Evolutionary conservation across 306 rosid species (phyloP).

Genomic region (Quercus mongolica): DNA sequence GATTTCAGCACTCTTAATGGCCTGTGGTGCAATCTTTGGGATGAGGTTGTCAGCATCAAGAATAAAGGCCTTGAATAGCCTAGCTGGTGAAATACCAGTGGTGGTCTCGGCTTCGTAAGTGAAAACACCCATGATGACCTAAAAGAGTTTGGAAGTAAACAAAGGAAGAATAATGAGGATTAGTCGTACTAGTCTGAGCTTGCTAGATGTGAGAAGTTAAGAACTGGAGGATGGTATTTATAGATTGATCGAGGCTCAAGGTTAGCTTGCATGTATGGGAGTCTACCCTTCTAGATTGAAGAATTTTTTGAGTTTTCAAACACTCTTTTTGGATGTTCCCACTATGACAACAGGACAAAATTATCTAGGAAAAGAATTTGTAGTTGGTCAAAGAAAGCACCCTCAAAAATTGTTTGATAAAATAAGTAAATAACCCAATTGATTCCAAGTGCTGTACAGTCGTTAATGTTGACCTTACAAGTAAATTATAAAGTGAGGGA

Average conservation of each 20-base stretch:
- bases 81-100: constrained; percentile 25
- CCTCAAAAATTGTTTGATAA: no score
- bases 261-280: not conserved
- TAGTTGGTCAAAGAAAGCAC: no score
- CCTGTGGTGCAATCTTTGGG: constrained; percentile 20
- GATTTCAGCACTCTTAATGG: constrained; percentile 16
- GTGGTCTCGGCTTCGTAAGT: constrained; percentile 1
- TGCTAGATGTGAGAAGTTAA: not conserved
- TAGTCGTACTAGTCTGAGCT: not conserved
- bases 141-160: not conserved
- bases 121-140: constrained; percentile 36
- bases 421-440: no score
- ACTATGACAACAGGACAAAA: no score
- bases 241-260: not conserved
- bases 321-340: not conserved
- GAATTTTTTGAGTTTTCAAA: no score
- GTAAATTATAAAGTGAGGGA: no score
- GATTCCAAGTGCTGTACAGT: no score
- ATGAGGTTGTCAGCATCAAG: constrained; percentile 20
- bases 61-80: constrained; percentile 22
- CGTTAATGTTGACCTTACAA: no score
- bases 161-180: not conserved
- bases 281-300: no score
- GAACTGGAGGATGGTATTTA: not conserved
- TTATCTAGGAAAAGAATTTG: no score